Conservation (phyloP, 2,329 filamentous ascomycete species). For the Colletotrichum caudatum region DNA sequence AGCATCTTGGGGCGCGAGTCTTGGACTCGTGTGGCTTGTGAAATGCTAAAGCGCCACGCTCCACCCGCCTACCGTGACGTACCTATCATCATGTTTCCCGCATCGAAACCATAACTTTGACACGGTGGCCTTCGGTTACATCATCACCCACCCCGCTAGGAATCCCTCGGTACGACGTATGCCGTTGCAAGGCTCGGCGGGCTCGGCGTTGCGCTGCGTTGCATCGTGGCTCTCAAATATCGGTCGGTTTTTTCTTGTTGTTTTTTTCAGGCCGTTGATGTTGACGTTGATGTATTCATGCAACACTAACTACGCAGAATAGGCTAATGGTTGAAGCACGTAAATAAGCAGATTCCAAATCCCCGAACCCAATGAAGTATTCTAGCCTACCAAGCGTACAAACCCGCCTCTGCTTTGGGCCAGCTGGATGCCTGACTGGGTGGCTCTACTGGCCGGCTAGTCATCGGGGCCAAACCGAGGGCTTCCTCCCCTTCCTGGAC, state of each 20-base stretch:
- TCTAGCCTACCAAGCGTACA: constrained; percentile 39
- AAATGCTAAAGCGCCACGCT: constrained; percentile 27
- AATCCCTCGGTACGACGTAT: constrained; percentile 9
- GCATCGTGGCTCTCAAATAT: background rate
- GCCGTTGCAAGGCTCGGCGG: background rate
- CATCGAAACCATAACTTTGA: constrained; percentile 20
- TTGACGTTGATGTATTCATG: constrained; percentile 21
- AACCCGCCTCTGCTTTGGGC: constrained; percentile 27
- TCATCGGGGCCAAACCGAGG: constrained; percentile 3
- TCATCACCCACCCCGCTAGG: constrained; percentile 10
- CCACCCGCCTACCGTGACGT: constrained; percentile 1
- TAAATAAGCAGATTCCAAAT: constrained; percentile 35
- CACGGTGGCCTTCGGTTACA: constrained; percentile 39
- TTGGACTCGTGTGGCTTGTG: constrained; percentile 18
- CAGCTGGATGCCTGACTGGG: constrained; percentile 21
- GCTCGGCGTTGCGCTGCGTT: constrained; percentile 20
- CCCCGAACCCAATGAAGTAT: constrained; percentile 26
- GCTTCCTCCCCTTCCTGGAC: background rate
- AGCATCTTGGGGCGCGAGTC: background rate
- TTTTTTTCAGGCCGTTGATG: background rate
- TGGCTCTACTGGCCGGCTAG: background rate
- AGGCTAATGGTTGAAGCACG: constrained; percentile 38
- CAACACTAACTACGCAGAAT: constrained; percentile 26
- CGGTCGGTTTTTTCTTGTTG: background rate
- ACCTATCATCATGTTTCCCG: constrained; percentile 8